Percentiles rank a stretch among this genome's conserved stretches.
Conservation (phyloP, 2,329 filamentous ascomycete species). For the Knoxdaviesia capensis region DNA sequence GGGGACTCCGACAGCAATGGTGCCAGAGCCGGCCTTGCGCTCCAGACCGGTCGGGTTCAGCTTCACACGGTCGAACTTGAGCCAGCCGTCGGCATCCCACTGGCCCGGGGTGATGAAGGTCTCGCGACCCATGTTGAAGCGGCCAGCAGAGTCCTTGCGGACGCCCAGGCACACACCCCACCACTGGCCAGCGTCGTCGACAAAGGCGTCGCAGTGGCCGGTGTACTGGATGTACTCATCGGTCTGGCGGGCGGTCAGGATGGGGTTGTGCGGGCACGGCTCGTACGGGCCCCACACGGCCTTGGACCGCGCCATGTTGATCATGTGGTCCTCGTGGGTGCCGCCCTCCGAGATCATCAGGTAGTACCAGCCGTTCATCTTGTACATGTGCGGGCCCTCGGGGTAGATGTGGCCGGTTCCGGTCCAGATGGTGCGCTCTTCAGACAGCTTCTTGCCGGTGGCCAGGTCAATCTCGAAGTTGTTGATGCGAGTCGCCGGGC, state of each 20-base stretch:
- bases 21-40: neutral
- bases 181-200: constrained; percentile 7
- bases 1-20: neutral
- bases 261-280: constrained; percentile 11
- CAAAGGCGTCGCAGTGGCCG: constrained; percentile 10
- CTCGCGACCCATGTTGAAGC: constrained; percentile 13
- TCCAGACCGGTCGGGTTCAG: constrained; percentile 3
- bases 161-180: constrained; percentile 6
- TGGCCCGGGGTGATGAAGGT: constrained; percentile 11
- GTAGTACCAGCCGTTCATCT: constrained; percentile 22
- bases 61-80: constrained; percentile 5
- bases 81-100: constrained; percentile 11
- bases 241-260: constrained; percentile 10
- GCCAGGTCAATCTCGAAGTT: constrained; percentile 8
- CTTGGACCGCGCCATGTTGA: constrained; percentile 7
- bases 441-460: constrained; percentile 7
- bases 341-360: constrained; percentile 26
- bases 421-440: constrained; percentile 6
- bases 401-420: constrained; percentile 8
- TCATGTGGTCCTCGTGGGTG: constrained; percentile 12
- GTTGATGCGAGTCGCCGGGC: constrained; percentile 8
- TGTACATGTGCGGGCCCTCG: constrained; percentile 20
- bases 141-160: constrained; percentile 5
- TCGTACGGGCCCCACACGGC: constrained; percentile 13
- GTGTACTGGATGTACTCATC: constrained; percentile 8